These are phyloP conservation scores for Hypoxylon sp. DNA, from an alignment of 2,329 filamentous ascomycete genomes.

Conservation along the genomic window DNA sequence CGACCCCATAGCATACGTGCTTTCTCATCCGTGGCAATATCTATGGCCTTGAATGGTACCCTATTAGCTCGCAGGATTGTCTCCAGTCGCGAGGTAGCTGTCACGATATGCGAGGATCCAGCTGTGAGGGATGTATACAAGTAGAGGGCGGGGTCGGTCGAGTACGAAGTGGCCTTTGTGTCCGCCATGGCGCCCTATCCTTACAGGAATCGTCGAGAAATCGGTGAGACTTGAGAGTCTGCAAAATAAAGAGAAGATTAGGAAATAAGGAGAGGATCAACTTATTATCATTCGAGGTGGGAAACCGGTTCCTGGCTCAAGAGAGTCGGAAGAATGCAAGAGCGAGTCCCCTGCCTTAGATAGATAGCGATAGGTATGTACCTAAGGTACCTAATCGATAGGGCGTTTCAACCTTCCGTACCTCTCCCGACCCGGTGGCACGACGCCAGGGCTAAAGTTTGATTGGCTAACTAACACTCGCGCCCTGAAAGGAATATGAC, in stretches of 20 bases:
- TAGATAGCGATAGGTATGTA: slow-evolving; percentile 37
- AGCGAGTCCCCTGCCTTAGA: slow-evolving; percentile 28
- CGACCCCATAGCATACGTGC: slow-evolving; percentile 91
- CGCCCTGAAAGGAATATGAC: slow-evolving; percentile 30
- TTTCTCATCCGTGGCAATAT: slow-evolving; percentile 90
- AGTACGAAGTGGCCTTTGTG: slow-evolving; percentile 58
- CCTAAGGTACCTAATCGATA: slow-evolving; percentile 45
- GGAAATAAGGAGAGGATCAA: slow-evolving; percentile 16
- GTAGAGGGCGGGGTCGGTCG: slow-evolving; percentile 81
- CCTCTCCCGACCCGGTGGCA: slow-evolving; percentile 26
- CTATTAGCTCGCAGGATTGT: slow-evolving; percentile 96
- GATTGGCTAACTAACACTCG: slow-evolving; percentile 16
- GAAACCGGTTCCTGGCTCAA: slow-evolving; percentile 22
- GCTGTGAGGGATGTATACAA: slow-evolving; percentile 97
- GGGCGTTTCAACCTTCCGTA: slow-evolving; percentile 23
- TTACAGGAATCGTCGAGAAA: background rate
- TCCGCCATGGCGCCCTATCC: slow-evolving; percentile 45
- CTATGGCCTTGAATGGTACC: slow-evolving; percentile 92
- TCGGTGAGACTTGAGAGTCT: slow-evolving; percentile 1
- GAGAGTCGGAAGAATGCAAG: slow-evolving; percentile 35
- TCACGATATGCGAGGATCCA: slow-evolving; percentile 95
- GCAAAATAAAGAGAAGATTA: background rate
- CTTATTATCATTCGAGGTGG: slow-evolving; percentile 20
- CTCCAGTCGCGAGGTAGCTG: slow-evolving; percentile 93
- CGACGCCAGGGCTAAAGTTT: slow-evolving; percentile 22